phyloP scores from a whole-genome alignment of 2,329 filamentous ascomycete species.

The Ophiocordyceps polyrhachis-furcata region DNA sequence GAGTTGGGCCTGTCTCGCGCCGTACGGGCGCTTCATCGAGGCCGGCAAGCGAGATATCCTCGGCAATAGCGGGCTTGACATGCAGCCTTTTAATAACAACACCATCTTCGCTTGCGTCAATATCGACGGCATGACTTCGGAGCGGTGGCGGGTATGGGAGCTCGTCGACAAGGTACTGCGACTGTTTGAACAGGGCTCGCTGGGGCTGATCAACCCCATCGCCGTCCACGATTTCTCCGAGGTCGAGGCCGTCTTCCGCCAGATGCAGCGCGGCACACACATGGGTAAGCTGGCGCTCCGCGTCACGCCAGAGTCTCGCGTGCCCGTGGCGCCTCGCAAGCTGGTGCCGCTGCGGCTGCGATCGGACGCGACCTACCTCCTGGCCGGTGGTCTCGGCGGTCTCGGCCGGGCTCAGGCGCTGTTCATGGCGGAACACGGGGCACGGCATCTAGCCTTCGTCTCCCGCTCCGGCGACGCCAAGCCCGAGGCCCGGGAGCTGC shows the following conservation, averaged over 20 bases:
- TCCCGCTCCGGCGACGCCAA: slow-evolving; percentile 1
- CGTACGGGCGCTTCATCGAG: slow-evolving; percentile 1
- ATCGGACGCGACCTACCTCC: not conserved
- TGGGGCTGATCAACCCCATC: not conserved
- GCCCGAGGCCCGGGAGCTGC: not conserved
- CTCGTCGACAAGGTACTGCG: not conserved
- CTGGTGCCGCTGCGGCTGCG: not conserved
- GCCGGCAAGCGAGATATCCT: slow-evolving; percentile 1
- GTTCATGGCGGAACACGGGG: not conserved
- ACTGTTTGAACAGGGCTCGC: not conserved
- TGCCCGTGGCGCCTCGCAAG: not conserved
- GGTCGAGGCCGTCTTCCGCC: not conserved
- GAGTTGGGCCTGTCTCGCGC: not conserved
- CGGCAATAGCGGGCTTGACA: not conserved
- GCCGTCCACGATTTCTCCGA: not conserved
- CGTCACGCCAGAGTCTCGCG: not conserved
- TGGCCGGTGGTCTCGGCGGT: slow-evolving; percentile 1
- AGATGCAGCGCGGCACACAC: not conserved
- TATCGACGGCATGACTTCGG: not conserved
- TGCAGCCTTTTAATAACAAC: not conserved
- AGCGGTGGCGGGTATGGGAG: not conserved
- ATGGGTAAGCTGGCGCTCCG: not conserved
- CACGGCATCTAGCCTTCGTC: not conserved
- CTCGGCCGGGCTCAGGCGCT: not conserved
- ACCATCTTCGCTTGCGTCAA: not conserved